Percentiles rank a stretch among this genome's conserved stretches.
Evolutionary conservation across 257 asterid species (phyloP).

Genomic region (Nicotiana sylvestris): DNA sequence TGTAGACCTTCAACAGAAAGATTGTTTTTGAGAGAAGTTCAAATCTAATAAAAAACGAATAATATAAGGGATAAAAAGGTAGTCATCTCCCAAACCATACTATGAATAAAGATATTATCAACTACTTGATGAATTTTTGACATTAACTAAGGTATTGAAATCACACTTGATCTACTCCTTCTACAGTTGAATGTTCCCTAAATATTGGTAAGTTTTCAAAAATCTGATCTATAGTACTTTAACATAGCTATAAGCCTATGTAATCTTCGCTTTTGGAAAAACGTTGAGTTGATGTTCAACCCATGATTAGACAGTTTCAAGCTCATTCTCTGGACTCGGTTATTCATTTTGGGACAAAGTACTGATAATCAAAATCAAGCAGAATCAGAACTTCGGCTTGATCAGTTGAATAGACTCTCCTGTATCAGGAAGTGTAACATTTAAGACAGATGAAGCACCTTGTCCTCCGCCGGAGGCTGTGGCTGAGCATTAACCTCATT

Average conservation of each 20-base stretch:
- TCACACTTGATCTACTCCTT: background rate
- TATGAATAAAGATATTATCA: conserved; percentile 3
- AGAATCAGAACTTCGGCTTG: background rate
- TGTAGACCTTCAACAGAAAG: background rate
- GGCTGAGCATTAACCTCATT: conserved; percentile 50
- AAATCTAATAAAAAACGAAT: background rate
- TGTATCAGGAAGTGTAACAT: conserved; percentile 1
- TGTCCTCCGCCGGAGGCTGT: conserved; percentile 50
- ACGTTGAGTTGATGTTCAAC: conserved; percentile 3
- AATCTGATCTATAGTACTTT: background rate
- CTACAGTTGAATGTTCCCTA: background rate
- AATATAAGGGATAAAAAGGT: background rate
- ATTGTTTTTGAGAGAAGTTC: background rate
- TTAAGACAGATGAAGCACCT: conserved; percentile 39
- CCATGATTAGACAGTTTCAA: background rate
- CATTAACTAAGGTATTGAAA: background rate
- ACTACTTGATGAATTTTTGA: background rate
- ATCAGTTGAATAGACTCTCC: conserved; percentile 9
- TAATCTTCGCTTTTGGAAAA: background rate
- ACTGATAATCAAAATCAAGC: background rate
- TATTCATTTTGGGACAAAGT: conserved; percentile 5
- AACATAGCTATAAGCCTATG: background rate
- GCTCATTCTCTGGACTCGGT: background rate
- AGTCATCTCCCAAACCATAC: background rate
- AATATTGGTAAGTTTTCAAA: background rate